These are phyloP conservation scores for Chaetomidium leptoderma DNA, from an alignment of 495 filamentous ascomycete genomes.

Conservation along the genomic window DNA sequence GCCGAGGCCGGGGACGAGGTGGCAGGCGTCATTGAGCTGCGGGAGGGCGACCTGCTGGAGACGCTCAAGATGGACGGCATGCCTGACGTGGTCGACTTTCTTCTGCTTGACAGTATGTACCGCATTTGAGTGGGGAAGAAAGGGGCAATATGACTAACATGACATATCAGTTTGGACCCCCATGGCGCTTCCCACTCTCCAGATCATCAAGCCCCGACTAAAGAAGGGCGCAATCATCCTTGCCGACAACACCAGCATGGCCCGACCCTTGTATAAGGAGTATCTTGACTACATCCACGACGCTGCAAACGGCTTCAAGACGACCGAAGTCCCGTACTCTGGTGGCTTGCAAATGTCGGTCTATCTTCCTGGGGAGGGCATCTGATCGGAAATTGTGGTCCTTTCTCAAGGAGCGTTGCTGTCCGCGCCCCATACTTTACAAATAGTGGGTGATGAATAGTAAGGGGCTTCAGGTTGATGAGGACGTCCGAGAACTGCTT, in stretches of 20 bases:
- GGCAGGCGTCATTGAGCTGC: neutral
- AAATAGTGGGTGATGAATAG: no score
- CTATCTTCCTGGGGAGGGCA: neutral
- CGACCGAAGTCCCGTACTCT: constrained; percentile 1
- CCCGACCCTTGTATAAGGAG: constrained; percentile 2
- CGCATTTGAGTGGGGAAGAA: neutral
- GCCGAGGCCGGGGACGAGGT: constrained; percentile 8
- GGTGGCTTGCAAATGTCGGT: constrained; percentile 10
- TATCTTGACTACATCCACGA: constrained; percentile 9
- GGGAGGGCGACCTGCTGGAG: constrained; percentile 10
- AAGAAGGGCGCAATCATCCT: constrained; percentile 6
- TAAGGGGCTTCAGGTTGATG: no score
- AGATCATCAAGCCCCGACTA: constrained; percentile 8
- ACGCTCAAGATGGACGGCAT: constrained; percentile 9
- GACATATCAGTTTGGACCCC: constrained; percentile 6
- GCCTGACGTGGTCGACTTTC: constrained; percentile 8
- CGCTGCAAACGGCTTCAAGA: constrained; percentile 10
- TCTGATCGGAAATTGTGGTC: no score
- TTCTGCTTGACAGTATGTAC: constrained; percentile 1
- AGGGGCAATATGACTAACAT: neutral
- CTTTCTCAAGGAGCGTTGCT: no score
- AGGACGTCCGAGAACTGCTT: no score
- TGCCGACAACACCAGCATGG: constrained; percentile 10
- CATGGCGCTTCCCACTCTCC: constrained; percentile 8
- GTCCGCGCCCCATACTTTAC: no score